Evolutionary conservation across 805 yeast genomes (phyloP), one percentile per base, ranked within the genome.

Genomic region (Ogataea parapolymorpha): DNA sequence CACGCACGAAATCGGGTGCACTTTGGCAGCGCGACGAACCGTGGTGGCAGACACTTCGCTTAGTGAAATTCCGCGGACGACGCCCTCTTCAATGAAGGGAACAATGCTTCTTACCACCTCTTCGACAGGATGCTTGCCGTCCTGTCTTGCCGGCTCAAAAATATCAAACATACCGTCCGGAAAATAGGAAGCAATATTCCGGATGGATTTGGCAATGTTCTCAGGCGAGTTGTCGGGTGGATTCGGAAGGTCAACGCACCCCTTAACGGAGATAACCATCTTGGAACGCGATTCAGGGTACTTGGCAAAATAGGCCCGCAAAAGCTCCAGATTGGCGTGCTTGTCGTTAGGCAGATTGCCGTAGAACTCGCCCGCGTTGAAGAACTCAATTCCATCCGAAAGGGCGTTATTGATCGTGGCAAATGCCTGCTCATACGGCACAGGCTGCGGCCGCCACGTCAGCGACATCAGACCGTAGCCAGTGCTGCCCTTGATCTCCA

Each of bases 381-480:
- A 65, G 44, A 82, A 72, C 9, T 62, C 63, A 61, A 76, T 67
- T 46, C 79, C 70, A 45, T 59, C 54, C 22, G 70, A 67, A 23
- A 77, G 58, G 20, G 83, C 81, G 26, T 68, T 64, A 42, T 76
- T 70, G 58, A 88, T 66, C 2, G 76, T 63, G 9, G 65, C 75
- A 44, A 79, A 67, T 2, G 85, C 79, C 39, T 70, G 66, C 14
- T 72, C 78, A 37, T 70, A 59, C 6, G 82, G 72, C 25, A 74
- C 61, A 25, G 86, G 87, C 0, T 53, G 58, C 0, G 81, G 75
- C 28, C 72, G 70, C 86, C 85, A 79, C 1, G 95, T 85, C 59
- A 85, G 70, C 41, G 83, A 76, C 96, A 89, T 86, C 48, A 87
- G 71, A 32, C 96, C 96, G 50, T 75, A 79, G 32, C 95, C 95